Percentiles rank a stretch among this genome's conserved stretches.
Evolutionary conservation across 2,329 filamentous ascomycete species (phyloP).

Genomic region (Penicillium sp.): DNA sequence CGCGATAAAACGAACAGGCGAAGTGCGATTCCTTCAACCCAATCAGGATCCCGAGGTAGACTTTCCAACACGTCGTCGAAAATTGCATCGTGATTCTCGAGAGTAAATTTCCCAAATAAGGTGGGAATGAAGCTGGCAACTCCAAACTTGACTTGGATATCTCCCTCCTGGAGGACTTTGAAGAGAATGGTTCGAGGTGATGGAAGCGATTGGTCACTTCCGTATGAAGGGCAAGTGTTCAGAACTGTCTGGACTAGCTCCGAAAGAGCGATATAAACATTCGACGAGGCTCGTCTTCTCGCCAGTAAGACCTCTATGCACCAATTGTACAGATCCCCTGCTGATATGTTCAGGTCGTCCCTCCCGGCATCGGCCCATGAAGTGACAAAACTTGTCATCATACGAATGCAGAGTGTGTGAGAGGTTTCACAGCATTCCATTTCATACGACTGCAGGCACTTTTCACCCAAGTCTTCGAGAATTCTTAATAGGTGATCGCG

Average conservation of each 20-base stretch:
- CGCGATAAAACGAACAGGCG: conserved; percentile 69
- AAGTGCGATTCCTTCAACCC: conserved; percentile 76
- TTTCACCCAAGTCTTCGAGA: conserved; percentile 45
- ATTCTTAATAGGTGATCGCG: conserved; percentile 40
- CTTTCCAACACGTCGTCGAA: conserved; percentile 76
- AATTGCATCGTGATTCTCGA: conserved; percentile 75
- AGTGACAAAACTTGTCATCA: conserved; percentile 58
- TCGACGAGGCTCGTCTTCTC: conserved; percentile 63
- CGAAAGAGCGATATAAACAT: conserved; percentile 61
- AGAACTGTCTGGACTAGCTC: conserved; percentile 65
- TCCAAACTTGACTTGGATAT: conserved; percentile 67
- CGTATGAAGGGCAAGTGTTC: conserved; percentile 61
- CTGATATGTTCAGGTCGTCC: conserved; percentile 58
- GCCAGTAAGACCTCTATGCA: conserved; percentile 63
- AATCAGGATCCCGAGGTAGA: conserved; percentile 66
- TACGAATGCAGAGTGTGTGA: conserved; percentile 59
- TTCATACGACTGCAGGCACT: conserved; percentile 49
- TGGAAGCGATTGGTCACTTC: conserved; percentile 52
- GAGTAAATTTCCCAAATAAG: conserved; percentile 75
- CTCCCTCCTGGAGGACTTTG: conserved; percentile 60
- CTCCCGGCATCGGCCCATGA: conserved; percentile 57
- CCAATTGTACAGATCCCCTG: conserved; percentile 72
- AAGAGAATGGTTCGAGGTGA: conserved; percentile 68
- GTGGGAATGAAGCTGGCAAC: conserved; percentile 63
- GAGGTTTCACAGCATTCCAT: conserved; percentile 71